Conservation (phyloP, 805 yeast genomes). For the Hemisphaericaspora nanyangensis region DNA sequence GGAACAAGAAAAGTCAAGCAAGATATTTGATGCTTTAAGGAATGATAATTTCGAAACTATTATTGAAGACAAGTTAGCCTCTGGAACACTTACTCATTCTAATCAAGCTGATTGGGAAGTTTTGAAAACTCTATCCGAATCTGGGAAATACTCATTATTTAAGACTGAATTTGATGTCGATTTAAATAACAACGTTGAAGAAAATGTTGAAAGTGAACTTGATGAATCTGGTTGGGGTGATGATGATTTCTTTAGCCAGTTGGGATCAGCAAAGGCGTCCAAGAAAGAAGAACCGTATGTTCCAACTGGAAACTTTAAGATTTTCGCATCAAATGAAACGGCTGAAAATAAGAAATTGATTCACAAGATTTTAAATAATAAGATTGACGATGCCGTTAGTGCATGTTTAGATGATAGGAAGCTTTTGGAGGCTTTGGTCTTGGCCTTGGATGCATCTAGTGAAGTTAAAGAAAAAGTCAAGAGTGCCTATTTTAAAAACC, state of each 20-base stretch:
- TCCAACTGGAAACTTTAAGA: slow-evolving; percentile 55
- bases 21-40: slow-evolving; percentile 54
- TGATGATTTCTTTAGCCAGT: slow-evolving; percentile 36
- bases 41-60: slow-evolving; percentile 50
- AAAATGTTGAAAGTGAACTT: slow-evolving; percentile 7
- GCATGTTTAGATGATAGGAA: slow-evolving; percentile 59
- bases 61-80: slow-evolving; percentile 50
- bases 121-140: slow-evolving; percentile 46
- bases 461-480: slow-evolving; percentile 62
- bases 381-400: slow-evolving; percentile 64
- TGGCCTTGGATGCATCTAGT: slow-evolving; percentile 67
- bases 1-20: slow-evolving; percentile 30
- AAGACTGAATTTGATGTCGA: slow-evolving; percentile 19
- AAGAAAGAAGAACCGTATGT: slow-evolving; percentile 15
- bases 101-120: slow-evolving; percentile 65
- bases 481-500: slow-evolving; percentile 63
- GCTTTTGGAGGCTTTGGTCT: slow-evolving; percentile 74
- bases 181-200: slow-evolving; percentile 5
- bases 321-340: slow-evolving; percentile 31
- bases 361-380: slow-evolving; percentile 52
- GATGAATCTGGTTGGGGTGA: slow-evolving; percentile 14
- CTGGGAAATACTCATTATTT: slow-evolving; percentile 50
- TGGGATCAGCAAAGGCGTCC: slow-evolving; percentile 15
- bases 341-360: slow-evolving; percentile 39
- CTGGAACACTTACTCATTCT: slow-evolving; percentile 28